Conservation (phyloP, 371 early-diverging fungal genomes). For the Lichtheimia ramosa region DNA sequence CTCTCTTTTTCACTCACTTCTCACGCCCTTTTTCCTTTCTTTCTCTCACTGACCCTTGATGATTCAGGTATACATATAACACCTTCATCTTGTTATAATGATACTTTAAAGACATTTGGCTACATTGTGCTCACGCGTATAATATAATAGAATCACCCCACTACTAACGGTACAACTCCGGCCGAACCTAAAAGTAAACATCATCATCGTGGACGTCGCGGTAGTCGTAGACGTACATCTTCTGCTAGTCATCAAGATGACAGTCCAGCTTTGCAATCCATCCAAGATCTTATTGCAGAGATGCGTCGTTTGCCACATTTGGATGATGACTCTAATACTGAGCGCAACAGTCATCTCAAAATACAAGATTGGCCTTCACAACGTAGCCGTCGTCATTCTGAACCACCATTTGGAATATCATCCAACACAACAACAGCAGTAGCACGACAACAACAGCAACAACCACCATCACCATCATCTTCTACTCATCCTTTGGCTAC, state of each 20-base stretch:
- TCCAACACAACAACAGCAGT: too few species aligned
- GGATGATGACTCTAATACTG: not conserved
- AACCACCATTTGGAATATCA: constrained; percentile 18
- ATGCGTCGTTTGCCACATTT: constrained; percentile 23
- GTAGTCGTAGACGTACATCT: constrained; percentile 18
- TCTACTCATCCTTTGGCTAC: not conserved
- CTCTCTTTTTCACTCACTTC: constrained; percentile 2
- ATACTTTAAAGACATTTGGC: too few species aligned
- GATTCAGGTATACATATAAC: too few species aligned
- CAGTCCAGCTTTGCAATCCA: constrained; percentile 36
- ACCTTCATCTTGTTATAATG: too few species aligned
- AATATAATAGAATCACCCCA: too few species aligned
- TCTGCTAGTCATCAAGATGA: constrained; percentile 10
- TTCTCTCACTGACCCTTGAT: not conserved
- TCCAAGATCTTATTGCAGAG: constrained; percentile 40
- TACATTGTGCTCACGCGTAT: too few species aligned
- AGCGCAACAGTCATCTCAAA: too few species aligned
- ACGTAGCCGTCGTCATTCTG: constrained; percentile 27
- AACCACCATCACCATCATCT: not conserved
- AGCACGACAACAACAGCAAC: too few species aligned
- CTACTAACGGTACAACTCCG: not conserved
- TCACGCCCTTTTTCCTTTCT: not conserved
- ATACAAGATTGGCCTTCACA: constrained; percentile 1
- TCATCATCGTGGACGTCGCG: constrained; percentile 23
- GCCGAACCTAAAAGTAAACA: constrained; percentile 5